phyloP scores from a whole-genome alignment of 2,329 filamentous ascomycete species.

The Aspergillus sp. region DNA sequence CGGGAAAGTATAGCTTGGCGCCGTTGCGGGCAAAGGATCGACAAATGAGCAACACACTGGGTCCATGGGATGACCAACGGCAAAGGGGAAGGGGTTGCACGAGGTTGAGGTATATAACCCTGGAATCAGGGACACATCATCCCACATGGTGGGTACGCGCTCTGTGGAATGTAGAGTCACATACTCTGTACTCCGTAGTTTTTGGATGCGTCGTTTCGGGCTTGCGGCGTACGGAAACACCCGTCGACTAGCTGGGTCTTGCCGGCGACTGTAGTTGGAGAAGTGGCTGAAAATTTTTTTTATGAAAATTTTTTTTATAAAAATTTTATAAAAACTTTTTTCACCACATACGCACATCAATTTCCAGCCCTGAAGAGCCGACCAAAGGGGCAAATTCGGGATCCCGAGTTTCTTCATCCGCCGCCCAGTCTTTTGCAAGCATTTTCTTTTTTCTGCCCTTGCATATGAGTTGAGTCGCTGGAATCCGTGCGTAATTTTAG shows the following conservation, averaged over 20 bases:
- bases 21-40: conserved; percentile 10
- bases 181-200: background rate
- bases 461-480: background rate
- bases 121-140: background rate
- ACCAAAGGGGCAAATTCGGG: background rate
- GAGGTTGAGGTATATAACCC: background rate
- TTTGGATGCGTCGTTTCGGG: conserved; percentile 1
- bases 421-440: too few species aligned
- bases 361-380: background rate
- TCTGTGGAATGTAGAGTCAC: too few species aligned
- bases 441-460: too few species aligned
- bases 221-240: conserved; percentile 2
- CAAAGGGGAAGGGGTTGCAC: background rate
- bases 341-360: background rate
- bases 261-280: too few species aligned
- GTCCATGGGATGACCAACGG: conserved; percentile 5
- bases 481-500: too few species aligned
- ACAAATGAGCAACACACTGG: conserved; percentile 2
- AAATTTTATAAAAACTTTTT: too few species aligned
- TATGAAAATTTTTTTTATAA: too few species aligned
- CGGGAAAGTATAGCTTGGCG: conserved; percentile 10
- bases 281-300: too few species aligned
- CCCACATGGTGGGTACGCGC: background rate
- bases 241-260: background rate
- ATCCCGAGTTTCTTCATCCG: background rate